Conservation (phyloP, 2,329 filamentous ascomycete genomes). For the Scedosporium boydii region DNA sequence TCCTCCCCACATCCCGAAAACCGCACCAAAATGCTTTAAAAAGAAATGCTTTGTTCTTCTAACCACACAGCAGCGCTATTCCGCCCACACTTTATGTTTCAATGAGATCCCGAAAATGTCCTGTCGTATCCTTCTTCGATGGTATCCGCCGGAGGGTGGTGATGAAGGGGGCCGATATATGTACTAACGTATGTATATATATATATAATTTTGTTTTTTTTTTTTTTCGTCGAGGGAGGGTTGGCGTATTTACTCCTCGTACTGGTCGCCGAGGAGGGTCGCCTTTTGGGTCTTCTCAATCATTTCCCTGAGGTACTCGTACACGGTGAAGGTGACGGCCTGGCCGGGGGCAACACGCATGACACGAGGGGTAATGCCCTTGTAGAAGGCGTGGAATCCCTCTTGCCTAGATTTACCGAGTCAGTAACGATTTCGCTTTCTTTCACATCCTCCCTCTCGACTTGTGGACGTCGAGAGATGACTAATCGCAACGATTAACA, state of each 20-base stretch:
- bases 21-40: not conserved
- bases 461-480: not conserved
- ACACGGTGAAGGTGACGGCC: slow-evolving; percentile 68
- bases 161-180: not conserved
- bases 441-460: not conserved
- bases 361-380: slow-evolving; percentile 94
- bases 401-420: slow-evolving; percentile 55
- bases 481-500: too few relatives aligned
- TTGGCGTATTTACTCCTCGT: slow-evolving; percentile 47
- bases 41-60: not conserved
- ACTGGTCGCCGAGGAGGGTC: slow-evolving; percentile 46
- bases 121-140: not conserved
- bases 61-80: not conserved
- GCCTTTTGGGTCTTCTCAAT: slow-evolving; percentile 41
- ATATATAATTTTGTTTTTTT: too few relatives aligned
- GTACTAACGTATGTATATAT: not conserved
- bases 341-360: slow-evolving; percentile 97
- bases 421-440: slow-evolving; percentile 5
- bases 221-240: not conserved
- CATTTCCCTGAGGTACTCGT: slow-evolving; percentile 66
- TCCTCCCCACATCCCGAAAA: not conserved
- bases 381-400: slow-evolving; percentile 92
- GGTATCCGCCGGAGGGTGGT: not conserved
- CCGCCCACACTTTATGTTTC: not conserved
- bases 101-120: not conserved